Conservation (phyloP, 2,329 filamentous ascomycete species). For the Purpureocillium takamizusanense region DNA sequence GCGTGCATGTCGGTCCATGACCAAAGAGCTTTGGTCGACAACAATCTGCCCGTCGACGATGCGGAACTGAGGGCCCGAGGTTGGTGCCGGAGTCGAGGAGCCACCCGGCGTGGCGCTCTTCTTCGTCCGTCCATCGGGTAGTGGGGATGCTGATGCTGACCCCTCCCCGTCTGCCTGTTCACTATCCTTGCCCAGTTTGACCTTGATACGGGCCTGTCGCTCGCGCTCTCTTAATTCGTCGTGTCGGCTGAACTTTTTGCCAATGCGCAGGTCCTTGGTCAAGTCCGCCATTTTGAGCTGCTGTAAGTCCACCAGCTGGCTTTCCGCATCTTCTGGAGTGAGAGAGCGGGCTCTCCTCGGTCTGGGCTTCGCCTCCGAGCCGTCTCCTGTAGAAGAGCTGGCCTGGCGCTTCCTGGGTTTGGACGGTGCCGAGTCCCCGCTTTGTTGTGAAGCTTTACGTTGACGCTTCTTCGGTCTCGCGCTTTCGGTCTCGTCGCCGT, state of each 20-base stretch:
- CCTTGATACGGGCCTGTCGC: slow-evolving; percentile 29
- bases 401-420: slow-evolving; percentile 18
- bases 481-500: slow-evolving; percentile 9
- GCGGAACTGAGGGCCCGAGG: slow-evolving; percentile 45
- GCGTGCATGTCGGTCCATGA: slow-evolving; percentile 59
- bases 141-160: slow-evolving; percentile 9
- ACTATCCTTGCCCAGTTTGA: slow-evolving; percentile 17
- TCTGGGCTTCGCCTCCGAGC: slow-evolving; percentile 12
- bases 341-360: slow-evolving; percentile 32
- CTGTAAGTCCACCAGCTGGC: slow-evolving; percentile 53
- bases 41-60: slow-evolving; percentile 67
- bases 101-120: slow-evolving; percentile 7
- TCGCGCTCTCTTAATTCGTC: slow-evolving; percentile 63
- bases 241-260: slow-evolving; percentile 67
- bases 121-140: slow-evolving; percentile 4
- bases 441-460: slow-evolving; percentile 18
- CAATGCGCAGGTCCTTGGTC: slow-evolving; percentile 59
- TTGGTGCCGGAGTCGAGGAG: slow-evolving; percentile 10
- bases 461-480: slow-evolving; percentile 22
- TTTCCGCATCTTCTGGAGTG: slow-evolving; percentile 57
- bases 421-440: slow-evolving; percentile 4
- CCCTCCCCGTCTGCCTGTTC: slow-evolving; percentile 13
- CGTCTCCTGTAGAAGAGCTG: slow-evolving; percentile 12
- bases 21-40: slow-evolving; percentile 57
- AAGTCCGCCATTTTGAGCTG: slow-evolving; percentile 65